Conservation (phyloP, 176 grass and related monocot species). For the barley (Hordeum vulgare) region DNA sequence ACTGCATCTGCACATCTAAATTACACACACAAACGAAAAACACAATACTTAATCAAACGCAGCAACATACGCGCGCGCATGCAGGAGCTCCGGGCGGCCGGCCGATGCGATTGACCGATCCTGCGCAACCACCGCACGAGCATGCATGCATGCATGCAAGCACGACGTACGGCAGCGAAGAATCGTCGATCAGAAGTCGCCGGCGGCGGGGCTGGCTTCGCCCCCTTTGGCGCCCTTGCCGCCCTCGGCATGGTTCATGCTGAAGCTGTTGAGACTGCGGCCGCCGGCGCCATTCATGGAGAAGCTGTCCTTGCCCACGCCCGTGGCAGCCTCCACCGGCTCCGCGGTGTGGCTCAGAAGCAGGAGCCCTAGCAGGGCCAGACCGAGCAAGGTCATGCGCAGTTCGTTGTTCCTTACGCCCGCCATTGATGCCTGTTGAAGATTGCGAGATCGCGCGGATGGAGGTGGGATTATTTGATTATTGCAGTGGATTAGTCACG, state of each 20-base stretch:
- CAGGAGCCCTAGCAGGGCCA: slow-evolving; percentile 36
- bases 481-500: neutral
- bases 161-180: neutral
- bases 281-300: slow-evolving; percentile 14
- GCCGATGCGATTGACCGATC: neutral
- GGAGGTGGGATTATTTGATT: neutral
- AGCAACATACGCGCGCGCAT: neutral
- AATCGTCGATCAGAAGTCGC: neutral
- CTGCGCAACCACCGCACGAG: neutral
- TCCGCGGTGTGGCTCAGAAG: slow-evolving; percentile 27
- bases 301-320: slow-evolving; percentile 19
- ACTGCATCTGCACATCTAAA: neutral
- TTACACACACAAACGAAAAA: neutral
- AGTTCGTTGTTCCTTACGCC: slow-evolving; percentile 27
- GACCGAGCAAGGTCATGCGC: slow-evolving; percentile 30
- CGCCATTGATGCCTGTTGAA: slow-evolving; percentile 7
- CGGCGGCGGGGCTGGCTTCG: neutral
- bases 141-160: neutral
- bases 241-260: neutral
- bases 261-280: slow-evolving; percentile 32
- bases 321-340: neutral
- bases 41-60: neutral
- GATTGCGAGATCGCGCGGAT: neutral
- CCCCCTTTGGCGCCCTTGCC: neutral
- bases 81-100: neutral